Base-by-base conservation (phyloP, 2,329 filamentous ascomycete species). In the Botrytis cinerea region DNA sequence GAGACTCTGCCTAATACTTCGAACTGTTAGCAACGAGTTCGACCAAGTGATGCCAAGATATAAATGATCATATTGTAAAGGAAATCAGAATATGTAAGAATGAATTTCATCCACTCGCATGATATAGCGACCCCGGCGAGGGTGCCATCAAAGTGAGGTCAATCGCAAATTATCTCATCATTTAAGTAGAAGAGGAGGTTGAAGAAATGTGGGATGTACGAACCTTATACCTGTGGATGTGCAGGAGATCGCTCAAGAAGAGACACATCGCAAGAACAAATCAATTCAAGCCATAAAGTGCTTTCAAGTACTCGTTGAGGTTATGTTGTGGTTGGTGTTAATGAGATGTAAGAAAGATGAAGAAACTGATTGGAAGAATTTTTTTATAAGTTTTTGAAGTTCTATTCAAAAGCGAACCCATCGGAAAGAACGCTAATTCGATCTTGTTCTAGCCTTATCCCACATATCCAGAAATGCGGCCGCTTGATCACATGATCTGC, bases 101-200 rank as follows among this genome's bases (percentile, higher is more conserved):
- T 91, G 85, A 94, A 93, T 97, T 92, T 97, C 94, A 97, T 86
- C 83, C 89, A 82, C 85, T 88, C 85, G 85, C 82, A 85, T 87
- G 91, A 91, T 94, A 91, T 91, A 88, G 91, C 92, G 86, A 88
- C 93, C 90, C 94, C 89, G 94, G 95, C 94, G 92, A 92, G 94
- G 90, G 92, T 86, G 87, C 93, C 94, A 95, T 90, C 90, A 86
- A 86, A 84, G 84, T 83, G 85, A 87, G 88, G 92, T 98, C 94
- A 97, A 95, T 95, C 94, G 95, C 94, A 98, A 98, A 98, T 97
- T 97, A 93, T 93, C 87, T 92, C 94, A 97, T 97, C 95, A 93
- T 92, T 78, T 79, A 79, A 82, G 78, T 80, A 74, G 80, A 72
- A 43, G 73, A 40, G 46, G 43, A 32, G 62, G 38, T 18, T 28